These are phyloP conservation scores for Colletotrichum brevisporum DNA, from an alignment of 2,329 filamentous ascomycete genomes.

Conservation along the genomic window DNA sequence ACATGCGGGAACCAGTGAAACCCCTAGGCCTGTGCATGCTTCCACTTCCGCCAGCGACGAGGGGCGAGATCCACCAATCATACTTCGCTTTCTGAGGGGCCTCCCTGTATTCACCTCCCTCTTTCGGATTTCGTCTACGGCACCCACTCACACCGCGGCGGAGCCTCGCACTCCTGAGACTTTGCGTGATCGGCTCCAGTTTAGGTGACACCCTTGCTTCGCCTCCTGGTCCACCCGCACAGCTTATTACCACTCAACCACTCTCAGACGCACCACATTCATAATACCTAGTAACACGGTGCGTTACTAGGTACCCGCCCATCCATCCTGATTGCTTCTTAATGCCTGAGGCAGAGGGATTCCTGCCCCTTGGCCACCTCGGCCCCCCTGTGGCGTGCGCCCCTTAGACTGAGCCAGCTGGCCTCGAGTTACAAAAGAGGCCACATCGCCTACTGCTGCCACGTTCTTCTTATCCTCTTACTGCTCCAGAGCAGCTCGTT, in stretches of 20 bases:
- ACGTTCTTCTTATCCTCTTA: not conserved
- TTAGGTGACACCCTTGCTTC: slow-evolving; percentile 20
- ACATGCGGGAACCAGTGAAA: slow-evolving; percentile 31
- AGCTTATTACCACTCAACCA: not conserved
- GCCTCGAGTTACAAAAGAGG: slow-evolving; percentile 43
- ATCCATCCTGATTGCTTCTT: too few relatives aligned
- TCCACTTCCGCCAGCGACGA: slow-evolving; percentile 4
- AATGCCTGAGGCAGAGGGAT: slow-evolving; percentile 28
- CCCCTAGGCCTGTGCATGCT: slow-evolving; percentile 17
- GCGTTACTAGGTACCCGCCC: too few relatives aligned
- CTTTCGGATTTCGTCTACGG: slow-evolving; percentile 9
- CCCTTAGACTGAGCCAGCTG: slow-evolving; percentile 37
- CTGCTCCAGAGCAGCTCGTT: not conserved
- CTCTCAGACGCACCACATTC: not conserved
- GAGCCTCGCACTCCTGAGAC: slow-evolving; percentile 18
- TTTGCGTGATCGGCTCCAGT: slow-evolving; percentile 29
- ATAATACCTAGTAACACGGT: too few relatives aligned
- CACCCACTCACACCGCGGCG: slow-evolving; percentile 19
- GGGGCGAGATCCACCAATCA: slow-evolving; percentile 26
- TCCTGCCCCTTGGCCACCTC: slow-evolving; percentile 15
- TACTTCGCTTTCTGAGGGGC: not conserved
- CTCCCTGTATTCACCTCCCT: slow-evolving; percentile 16
- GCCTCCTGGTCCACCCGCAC: slow-evolving; percentile 9
- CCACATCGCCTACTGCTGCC: slow-evolving; percentile 37
- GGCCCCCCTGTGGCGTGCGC: not conserved